These are phyloP conservation scores for Coemansia sp. DNA, from an alignment of 192 early-diverging fungal species.

Conservation along the genomic window DNA sequence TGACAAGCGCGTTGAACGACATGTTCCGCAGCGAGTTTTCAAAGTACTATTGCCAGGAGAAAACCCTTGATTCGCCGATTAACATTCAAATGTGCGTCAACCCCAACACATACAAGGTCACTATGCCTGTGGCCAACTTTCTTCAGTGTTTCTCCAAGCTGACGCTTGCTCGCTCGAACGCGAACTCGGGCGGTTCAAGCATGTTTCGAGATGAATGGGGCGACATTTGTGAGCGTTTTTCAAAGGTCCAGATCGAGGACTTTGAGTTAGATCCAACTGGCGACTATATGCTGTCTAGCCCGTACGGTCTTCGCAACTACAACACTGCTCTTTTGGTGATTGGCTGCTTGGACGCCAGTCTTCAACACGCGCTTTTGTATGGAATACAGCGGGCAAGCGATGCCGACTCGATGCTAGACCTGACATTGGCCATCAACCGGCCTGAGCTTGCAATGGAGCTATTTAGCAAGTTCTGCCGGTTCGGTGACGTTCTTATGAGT, in stretches of 20 bases:
- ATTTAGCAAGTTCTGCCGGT: slow-evolving; percentile 24
- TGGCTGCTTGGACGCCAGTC: slow-evolving; percentile 60
- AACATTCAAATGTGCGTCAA: slow-evolving; percentile 28
- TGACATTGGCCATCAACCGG: neutral
- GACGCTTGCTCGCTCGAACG: neutral
- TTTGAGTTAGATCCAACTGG: slow-evolving; percentile 65
- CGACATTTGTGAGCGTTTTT: slow-evolving; percentile 48
- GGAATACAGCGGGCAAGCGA: neutral
- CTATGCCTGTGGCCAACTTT: slow-evolving; percentile 34
- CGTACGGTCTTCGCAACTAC: slow-evolving; percentile 59
- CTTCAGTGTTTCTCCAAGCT: slow-evolving; percentile 36
- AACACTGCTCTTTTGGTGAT: slow-evolving; percentile 55
- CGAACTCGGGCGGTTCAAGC: neutral
- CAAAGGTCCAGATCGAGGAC: slow-evolving; percentile 62
- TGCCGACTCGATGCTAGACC: neutral
- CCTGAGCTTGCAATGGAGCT: slow-evolving; percentile 28
- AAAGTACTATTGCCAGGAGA: slow-evolving; percentile 44
- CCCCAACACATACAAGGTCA: slow-evolving; percentile 18
- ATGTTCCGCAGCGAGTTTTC: slow-evolving; percentile 48
- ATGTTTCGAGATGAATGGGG: slow-evolving; percentile 7
- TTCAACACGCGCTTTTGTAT: slow-evolving; percentile 37
- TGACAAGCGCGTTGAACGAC: slow-evolving; percentile 25
- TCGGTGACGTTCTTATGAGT: slow-evolving; percentile 27
- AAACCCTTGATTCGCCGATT: slow-evolving; percentile 18
- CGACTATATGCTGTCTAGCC: slow-evolving; percentile 59